Evolutionary conservation across 2,329 filamentous ascomycete genomes (phyloP).

Genomic region (Colletotrichum lupini): DNA sequence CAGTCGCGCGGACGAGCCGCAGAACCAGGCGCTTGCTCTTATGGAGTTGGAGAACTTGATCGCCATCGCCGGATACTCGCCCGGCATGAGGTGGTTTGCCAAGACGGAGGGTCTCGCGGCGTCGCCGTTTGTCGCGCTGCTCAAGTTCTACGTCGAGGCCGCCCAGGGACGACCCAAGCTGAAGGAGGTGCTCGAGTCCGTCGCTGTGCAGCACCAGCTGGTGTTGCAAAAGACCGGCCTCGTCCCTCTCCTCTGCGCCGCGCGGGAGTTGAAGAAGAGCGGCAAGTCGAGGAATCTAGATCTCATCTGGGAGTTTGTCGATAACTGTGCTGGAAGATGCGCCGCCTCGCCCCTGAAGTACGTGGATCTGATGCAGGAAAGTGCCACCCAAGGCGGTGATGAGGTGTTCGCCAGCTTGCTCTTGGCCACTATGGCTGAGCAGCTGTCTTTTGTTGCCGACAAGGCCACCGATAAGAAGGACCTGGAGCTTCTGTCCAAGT

Average conservation of each 20-base stretch:
- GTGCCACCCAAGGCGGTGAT: slow-evolving; percentile 50
- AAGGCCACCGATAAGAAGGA: slow-evolving; percentile 58
- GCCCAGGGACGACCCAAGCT: slow-evolving; percentile 30
- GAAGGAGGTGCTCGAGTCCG: slow-evolving; percentile 63
- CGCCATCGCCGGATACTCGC: slow-evolving; percentile 81
- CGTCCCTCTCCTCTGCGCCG: slow-evolving; percentile 55
- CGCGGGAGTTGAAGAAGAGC: slow-evolving; percentile 44
- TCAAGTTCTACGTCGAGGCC: slow-evolving; percentile 56
- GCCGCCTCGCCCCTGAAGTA: slow-evolving; percentile 84
- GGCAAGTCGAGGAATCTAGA: slow-evolving; percentile 46
- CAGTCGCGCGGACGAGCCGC: slow-evolving; percentile 59
- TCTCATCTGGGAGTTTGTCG: slow-evolving; percentile 76
- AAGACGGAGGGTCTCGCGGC: slow-evolving; percentile 72
- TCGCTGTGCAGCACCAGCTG: slow-evolving; percentile 75
- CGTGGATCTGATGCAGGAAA: slow-evolving; percentile 74
- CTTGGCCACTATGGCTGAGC: slow-evolving; percentile 77
- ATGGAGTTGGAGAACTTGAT: slow-evolving; percentile 86
- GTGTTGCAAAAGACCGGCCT: slow-evolving; percentile 64
- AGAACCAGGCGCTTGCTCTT: slow-evolving; percentile 66
- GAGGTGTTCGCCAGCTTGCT: slow-evolving; percentile 68
- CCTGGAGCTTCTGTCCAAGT: slow-evolving; percentile 62
- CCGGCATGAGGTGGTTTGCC: slow-evolving; percentile 91
- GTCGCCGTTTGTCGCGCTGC: slow-evolving; percentile 78
- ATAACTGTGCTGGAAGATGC: slow-evolving; percentile 84
- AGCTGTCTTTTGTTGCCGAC: slow-evolving; percentile 74